Evolutionary conservation across 345 rosid genomes (phyloP).

Genomic region (Eucalyptus melliodora): DNA sequence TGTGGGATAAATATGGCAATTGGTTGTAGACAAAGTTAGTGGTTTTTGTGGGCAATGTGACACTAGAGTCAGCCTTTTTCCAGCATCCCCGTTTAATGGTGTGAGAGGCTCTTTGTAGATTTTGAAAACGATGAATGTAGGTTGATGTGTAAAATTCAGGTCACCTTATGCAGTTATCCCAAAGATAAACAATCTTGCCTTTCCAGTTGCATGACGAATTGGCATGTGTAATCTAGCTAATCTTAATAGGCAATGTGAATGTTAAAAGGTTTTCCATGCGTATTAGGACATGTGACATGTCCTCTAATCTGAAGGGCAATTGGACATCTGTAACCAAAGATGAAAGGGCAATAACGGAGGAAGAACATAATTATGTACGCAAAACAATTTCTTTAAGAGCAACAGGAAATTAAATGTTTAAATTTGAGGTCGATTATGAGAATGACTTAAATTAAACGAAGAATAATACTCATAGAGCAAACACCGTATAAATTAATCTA

Average conservation of each 20-base stretch:
- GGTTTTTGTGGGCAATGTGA: not conserved
- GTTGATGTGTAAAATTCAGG: not conserved
- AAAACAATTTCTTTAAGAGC: not conserved
- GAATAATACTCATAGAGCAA: not conserved
- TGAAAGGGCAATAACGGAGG: not conserved
- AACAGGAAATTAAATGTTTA: not conserved
- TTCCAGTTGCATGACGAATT: not conserved
- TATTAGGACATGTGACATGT: not conserved
- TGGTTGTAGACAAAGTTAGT: not conserved
- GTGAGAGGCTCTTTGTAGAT: not conserved
- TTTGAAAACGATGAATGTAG: not conserved
- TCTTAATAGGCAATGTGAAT: not conserved
- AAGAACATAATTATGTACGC: not conserved
- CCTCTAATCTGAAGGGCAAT: not conserved
- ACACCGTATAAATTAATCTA: not conserved
- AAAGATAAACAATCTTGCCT: not conserved
- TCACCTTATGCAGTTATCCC: not conserved
- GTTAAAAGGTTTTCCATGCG: not conserved
- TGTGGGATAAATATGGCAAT: not conserved
- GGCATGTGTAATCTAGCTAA: not conserved
- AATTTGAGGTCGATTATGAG: not conserved
- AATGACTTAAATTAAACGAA: not conserved
- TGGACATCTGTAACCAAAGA: not conserved
- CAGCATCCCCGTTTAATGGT: not conserved
- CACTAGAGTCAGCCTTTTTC: not conserved